These are phyloP conservation scores for Hypoxylon sp. DNA, from an alignment of 2,329 filamentous ascomycete genomes.

Conservation along the genomic window DNA sequence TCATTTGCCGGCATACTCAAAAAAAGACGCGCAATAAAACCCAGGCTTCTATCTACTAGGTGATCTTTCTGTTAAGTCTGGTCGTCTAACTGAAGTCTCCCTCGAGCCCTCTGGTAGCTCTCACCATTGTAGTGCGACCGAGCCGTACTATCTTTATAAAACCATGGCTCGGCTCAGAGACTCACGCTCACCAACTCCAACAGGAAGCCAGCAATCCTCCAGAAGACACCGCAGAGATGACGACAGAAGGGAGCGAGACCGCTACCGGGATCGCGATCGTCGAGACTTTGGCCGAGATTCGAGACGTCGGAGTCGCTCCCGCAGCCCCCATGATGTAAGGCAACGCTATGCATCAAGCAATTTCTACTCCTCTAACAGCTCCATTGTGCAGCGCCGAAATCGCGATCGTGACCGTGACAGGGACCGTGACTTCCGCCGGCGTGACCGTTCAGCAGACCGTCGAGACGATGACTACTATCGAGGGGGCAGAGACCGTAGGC, in stretches of 20 bases:
- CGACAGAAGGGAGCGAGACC: constrained; percentile 67
- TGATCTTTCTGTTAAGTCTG: constrained; percentile 41
- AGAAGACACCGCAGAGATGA: constrained; percentile 75
- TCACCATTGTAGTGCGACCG: constrained; percentile 54
- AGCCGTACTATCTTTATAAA: constrained; percentile 51
- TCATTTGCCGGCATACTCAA: constrained; percentile 8
- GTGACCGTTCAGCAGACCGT: constrained; percentile 77
- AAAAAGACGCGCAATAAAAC: constrained; percentile 9
- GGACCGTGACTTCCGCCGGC: constrained; percentile 71
- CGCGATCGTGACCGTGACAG: constrained; percentile 63
- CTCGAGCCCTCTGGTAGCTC: constrained; percentile 53
- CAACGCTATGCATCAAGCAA: constrained; percentile 38
- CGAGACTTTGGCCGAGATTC: constrained; percentile 60
- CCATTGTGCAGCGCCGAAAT: constrained; percentile 66
- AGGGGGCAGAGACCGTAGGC: constrained; percentile 71
- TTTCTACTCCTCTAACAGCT: constrained; percentile 56
- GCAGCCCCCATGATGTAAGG: constrained; percentile 72
- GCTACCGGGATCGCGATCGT: constrained; percentile 61
- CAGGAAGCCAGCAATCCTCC: constrained; percentile 84
- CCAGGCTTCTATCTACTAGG: constrained; percentile 28
- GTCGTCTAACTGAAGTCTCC: constrained; percentile 46
- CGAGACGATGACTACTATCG: constrained; percentile 71
- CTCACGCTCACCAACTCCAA: constrained; percentile 91
- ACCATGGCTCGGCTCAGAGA: constrained; percentile 73
- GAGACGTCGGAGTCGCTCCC: constrained; percentile 68